Base-by-base conservation (phyloP, 1,284 basidiomycete genomes). In the Melampsora larici-populina region DNA sequence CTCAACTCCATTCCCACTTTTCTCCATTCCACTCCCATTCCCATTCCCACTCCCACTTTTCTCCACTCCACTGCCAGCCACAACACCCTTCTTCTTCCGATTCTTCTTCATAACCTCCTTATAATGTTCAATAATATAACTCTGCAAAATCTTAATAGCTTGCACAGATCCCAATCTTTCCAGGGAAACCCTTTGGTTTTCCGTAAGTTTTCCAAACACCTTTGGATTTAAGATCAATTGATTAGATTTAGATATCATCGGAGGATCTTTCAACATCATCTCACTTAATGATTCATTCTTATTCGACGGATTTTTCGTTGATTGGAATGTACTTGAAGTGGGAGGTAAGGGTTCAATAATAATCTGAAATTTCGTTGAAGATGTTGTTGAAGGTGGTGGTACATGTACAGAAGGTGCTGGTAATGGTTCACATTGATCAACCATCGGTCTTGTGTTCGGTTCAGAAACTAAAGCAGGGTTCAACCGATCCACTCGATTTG, bases 81-180 rank as follows among this genome's bases (percentile, higher is more conserved):
- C 48, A 11, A 6, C 13, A 18, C 24, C 13, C 13, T 63, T 33
- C 17, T 63, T 63, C 62, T 63, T 63, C 2, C 31, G 17, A 13
- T 70, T 51, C 48, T 70, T 71, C 29, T 60, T 71, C 21, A 71
- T 33, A 3, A 29, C 4, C 11, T 67, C 73, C 36, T 76, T 76
- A 68, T 66, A 76, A 62, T 76, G 65, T 18, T 46, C 65, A 55
- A 76, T 26, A 40, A 76, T 68, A 43, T 66, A 76, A 29, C 46
- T 76, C 43, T 76, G 73, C 40, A 76, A 60, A 24, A 76, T 76
- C 26, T 76, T 76, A 24, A 76, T 62, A 4, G 73, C 73, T 18
- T 63, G 65, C 3, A 49, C 31, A 26, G 73, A 40, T 11, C 73
- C 73, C 6, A 76, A 48, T 68, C 60, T 67, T 46, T 76, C 65